Evolutionary conservation across 805 yeast species (phyloP), one percentile per base, ranked within the genome.

Genomic region (Pichia californica): DNA sequence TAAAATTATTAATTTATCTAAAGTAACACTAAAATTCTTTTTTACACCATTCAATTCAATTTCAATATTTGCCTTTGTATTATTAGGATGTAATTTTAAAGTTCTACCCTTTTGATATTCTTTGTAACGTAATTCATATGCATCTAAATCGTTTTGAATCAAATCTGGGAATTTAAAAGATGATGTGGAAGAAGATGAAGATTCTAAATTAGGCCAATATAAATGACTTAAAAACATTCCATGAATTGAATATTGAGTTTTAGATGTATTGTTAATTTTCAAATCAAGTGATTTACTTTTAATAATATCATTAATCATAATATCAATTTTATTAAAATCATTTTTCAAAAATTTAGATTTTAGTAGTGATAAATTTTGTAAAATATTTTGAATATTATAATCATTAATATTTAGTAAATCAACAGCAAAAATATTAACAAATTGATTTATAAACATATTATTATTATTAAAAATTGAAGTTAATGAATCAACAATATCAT

Each of bases 301-400:
- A 16, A 65, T 56, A 9, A 88, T 70, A 59, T 88, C 96, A 31
- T 73, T 64, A 15, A 88, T 68, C 98, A 93, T 93, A 8, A 91
- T 87, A 54, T 86, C 94, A 40, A 88, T 68, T 20, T 77, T 76
- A 40, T 73, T 75, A 51, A 89, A 73, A 9, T 74, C 65, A 30
- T 75, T 80, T 2, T 86, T 88, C 54, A 86, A 83, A 26, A 49
- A 49, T 26, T 49, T 46, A 18, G 68, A 48, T 54, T 81, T 83
- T 26, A 87, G 63, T 19, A 77, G 62, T 18, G 71, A 68, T n/a
- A 83, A 59, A 29, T 75, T 71, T 5, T 55, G 47, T 11, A 63
- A 51, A 3, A 74, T 65, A 7, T 70, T 71, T 3, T 58, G 51
- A 1, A 71, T 65, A 38, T 69, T 63, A 44, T 64, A 76, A 48